Evolutionary conservation across 768 basidiomycete genomes (phyloP), one percentile per base, ranked within the genome.

Genomic region (Podaxis sp.): DNA sequence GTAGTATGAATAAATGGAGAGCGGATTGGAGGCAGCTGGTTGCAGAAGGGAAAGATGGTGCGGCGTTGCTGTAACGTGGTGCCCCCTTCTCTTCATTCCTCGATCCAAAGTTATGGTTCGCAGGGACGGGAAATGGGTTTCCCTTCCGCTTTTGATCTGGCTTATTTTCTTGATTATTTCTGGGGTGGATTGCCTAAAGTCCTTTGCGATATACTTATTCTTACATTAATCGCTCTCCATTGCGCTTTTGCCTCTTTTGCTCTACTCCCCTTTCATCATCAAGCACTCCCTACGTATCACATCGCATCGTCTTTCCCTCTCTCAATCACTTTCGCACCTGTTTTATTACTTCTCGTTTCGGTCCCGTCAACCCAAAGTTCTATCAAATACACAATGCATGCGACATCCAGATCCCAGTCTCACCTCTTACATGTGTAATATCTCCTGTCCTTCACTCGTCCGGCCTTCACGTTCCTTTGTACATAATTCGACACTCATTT

Each of bases 21-120:
- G 73, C 72, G 44, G 90, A 95, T 66, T 99, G 96, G 96, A 79
- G 77, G 66, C 80, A 70, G 48, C 84, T 93, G 33, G 89, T 91
- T 20, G 81, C 78, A 13, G 72, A 82, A 6, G 90, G 91, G 58
- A 84, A 82, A 69, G 87, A 90, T 15, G 79, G 76, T 33, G 71
- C 77, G 4, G 90, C 84, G 20, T 77, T 93, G 56, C 75, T 90
- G 75, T 90, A 75, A 66, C 33, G 48, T 7, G 15, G 6, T 8
- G n/a, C 44, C 44, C 33, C 44, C 17, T 22, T 20, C 44, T 13
- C 44, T 46, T 46, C n/a, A 10, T 33, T 17, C 44, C 44, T 17
- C 17, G 15, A 17, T 46, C 20, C 44, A 10, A 46, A 8, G 12
- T 46, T 46, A 46, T 46, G 20, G 44, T n/a, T 20, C n/a, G 20